These are phyloP conservation scores for Trametes meyenii DNA, from an alignment of 768 basidiomycete genomes.

Conservation along the genomic window DNA sequence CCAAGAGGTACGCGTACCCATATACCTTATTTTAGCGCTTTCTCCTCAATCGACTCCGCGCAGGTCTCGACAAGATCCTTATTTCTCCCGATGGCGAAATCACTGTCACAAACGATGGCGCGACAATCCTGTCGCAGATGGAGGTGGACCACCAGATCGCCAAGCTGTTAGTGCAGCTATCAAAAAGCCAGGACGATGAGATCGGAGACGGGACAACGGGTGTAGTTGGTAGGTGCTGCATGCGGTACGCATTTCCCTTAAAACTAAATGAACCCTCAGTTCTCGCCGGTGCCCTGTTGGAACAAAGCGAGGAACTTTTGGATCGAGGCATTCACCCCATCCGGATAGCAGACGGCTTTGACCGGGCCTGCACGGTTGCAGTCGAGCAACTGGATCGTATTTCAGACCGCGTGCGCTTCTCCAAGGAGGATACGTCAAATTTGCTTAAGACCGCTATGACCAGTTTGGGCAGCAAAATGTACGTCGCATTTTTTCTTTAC, in stretches of 20 bases:
- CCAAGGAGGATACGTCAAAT: conserved; percentile 79
- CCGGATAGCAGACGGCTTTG: conserved; percentile 98
- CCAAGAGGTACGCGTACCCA: conserved; percentile 71
- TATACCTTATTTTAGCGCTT: background rate
- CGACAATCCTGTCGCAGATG: conserved; percentile 98
- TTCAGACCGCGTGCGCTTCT: conserved; percentile 88
- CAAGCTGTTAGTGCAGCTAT: conserved; percentile 93
- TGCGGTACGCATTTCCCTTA: background rate
- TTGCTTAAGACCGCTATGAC: conserved; percentile 95
- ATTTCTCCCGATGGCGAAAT: conserved; percentile 98
- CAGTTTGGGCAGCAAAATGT: conserved; percentile 98
- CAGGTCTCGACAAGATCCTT: conserved; percentile 93
- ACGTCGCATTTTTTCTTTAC: conserved; percentile 30
- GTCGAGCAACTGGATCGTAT: conserved; percentile 89
- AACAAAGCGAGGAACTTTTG: conserved; percentile 93
- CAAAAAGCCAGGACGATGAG: conserved; percentile 98
- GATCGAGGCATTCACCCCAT: conserved; percentile 99
- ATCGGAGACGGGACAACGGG: conserved; percentile 99
- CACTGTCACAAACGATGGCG: conserved; percentile 98
- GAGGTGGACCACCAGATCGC: conserved; percentile 99
- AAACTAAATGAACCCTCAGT: conserved; percentile 49
- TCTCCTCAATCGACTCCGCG: background rate
- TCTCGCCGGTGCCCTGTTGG: conserved; percentile 95
- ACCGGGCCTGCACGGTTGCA: conserved; percentile 89
- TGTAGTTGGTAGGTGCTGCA: conserved; percentile 81